Conservation (phyloP, 1,284 basidiomycete species). For the Leccinum pachyderme region DNA sequence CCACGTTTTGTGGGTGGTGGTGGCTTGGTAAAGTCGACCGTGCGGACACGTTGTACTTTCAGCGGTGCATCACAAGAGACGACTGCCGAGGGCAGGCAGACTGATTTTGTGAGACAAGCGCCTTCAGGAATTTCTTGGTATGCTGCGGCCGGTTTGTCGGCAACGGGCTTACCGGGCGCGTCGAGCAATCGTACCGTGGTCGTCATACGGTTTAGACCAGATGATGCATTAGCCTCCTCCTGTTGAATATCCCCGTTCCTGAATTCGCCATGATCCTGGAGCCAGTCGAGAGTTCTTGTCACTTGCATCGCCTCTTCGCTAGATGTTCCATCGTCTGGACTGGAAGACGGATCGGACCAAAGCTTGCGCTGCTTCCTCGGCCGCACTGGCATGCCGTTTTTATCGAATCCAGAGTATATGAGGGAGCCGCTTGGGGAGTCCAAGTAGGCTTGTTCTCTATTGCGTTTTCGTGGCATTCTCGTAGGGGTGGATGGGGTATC, state of each 20-base stretch:
- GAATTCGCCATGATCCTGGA: constrained; percentile 1
- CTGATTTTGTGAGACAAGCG: background rate
- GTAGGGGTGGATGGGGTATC: constrained; percentile 28
- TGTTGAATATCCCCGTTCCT: background rate
- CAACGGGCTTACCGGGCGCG: constrained; percentile 13
- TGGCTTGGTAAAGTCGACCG: constrained; percentile 31
- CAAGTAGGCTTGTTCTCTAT: constrained; percentile 28
- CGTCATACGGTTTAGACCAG: background rate
- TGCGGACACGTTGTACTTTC: constrained; percentile 10
- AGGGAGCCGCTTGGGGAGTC: constrained; percentile 30
- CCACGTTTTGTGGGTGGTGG: constrained; percentile 11
- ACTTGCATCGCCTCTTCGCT: background rate
- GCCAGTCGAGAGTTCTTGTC: background rate
- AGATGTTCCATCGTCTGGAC: constrained; percentile 15
- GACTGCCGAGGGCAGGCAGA: background rate
- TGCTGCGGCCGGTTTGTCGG: background rate
- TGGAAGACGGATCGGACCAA: constrained; percentile 26
- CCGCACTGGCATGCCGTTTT: constrained; percentile 29
- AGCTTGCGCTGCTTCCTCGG: constrained; percentile 30
- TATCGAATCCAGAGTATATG: constrained; percentile 30
- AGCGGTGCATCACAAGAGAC: background rate
- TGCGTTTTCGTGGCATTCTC: constrained; percentile 26
- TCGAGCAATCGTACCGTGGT: background rate
- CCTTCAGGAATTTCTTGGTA: background rate
- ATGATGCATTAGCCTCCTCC: background rate